These are phyloP conservation scores for Tothia fuscella DNA, from an alignment of 2,329 filamentous ascomycete species.

Conservation along the genomic window DNA sequence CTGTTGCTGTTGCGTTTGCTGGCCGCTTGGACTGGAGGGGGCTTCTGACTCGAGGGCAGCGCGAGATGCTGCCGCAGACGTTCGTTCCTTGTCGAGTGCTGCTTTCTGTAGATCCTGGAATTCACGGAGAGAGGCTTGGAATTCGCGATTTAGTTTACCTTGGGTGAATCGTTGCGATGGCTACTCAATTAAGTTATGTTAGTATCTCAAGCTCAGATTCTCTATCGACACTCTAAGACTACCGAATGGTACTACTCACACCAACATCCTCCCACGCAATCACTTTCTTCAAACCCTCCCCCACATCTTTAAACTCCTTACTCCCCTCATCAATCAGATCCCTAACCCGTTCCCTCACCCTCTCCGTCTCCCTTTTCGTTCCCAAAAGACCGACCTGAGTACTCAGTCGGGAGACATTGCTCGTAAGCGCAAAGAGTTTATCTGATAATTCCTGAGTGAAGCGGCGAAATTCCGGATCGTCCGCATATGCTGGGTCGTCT, in stretches of 20 bases:
- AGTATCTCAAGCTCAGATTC: conserved; percentile 9
- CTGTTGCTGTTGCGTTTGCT: conserved; percentile 39
- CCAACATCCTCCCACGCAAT: conserved; percentile 59
- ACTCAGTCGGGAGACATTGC: conserved; percentile 73
- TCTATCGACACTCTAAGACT: not conserved
- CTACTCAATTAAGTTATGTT: conserved; percentile 38
- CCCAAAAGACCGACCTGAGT: conserved; percentile 78
- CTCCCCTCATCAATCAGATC: conserved; percentile 78
- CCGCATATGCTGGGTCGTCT: conserved; percentile 65
- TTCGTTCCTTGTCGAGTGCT: conserved; percentile 85
- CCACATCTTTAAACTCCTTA: conserved; percentile 78
- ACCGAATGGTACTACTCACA: conserved; percentile 48
- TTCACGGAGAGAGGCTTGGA: conserved; percentile 75
- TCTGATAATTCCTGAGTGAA: conserved; percentile 75
- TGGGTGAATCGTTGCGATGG: conserved; percentile 94
- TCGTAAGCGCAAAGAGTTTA: conserved; percentile 78
- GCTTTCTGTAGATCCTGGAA: conserved; percentile 87
- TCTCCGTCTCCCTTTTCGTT: conserved; percentile 80
- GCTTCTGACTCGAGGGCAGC: conserved; percentile 58
- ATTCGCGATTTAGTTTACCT: conserved; percentile 87
- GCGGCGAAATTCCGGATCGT: conserved; percentile 84
- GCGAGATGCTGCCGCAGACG: conserved; percentile 71
- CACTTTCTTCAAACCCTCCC: conserved; percentile 86
- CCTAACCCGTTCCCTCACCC: conserved; percentile 82
- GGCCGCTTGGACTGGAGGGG: conserved; percentile 26